Conservation (phyloP, 2,329 filamentous ascomycete genomes). For the Venturiaceae sp. region DNA sequence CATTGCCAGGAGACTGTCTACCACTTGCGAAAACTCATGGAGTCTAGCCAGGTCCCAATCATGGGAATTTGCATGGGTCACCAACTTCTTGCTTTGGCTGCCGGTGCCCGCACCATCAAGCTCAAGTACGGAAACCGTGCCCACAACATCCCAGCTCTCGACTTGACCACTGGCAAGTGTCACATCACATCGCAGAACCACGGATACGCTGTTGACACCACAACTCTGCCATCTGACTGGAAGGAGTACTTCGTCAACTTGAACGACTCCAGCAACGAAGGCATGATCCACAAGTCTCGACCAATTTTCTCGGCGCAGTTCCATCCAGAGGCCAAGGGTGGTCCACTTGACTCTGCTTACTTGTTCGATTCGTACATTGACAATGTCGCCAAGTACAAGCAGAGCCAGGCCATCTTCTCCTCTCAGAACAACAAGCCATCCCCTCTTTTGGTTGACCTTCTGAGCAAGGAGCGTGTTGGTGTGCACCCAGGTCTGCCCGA, state of each 20-base stretch:
- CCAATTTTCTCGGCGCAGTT: conserved; percentile 99
- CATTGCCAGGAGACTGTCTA: conserved; percentile 93
- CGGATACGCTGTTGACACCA: conserved; percentile 86
- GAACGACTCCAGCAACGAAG: conserved; percentile 96
- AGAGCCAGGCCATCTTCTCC: conserved; percentile 60
- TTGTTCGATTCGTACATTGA: conserved; percentile 95
- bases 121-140: conserved; percentile 99
- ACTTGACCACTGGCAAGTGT: conserved; percentile 91
- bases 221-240: conserved; percentile 75
- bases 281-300: conserved; percentile 89
- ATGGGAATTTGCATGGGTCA: conserved; percentile 98
- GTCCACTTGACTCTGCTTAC: conserved; percentile 86
- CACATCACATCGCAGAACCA: conserved; percentile 99
- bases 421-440: conserved; percentile 80
- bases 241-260: conserved; percentile 98
- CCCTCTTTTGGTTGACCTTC: conserved; percentile 78
- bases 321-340: conserved; percentile 96
- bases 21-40: conserved; percentile 84
- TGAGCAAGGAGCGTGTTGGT: conserved; percentile 90
- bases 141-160: conserved; percentile 94
- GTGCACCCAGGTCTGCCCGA: conserved; percentile 43
- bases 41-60: conserved; percentile 72
- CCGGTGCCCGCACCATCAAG: conserved; percentile 86
- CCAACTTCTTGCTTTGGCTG: conserved; percentile 84
- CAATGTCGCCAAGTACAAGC: conserved; percentile 83